These are phyloP conservation scores for Calocybe cyanea DNA, from an alignment of 768 basidiomycete species.

Conservation along the genomic window DNA sequence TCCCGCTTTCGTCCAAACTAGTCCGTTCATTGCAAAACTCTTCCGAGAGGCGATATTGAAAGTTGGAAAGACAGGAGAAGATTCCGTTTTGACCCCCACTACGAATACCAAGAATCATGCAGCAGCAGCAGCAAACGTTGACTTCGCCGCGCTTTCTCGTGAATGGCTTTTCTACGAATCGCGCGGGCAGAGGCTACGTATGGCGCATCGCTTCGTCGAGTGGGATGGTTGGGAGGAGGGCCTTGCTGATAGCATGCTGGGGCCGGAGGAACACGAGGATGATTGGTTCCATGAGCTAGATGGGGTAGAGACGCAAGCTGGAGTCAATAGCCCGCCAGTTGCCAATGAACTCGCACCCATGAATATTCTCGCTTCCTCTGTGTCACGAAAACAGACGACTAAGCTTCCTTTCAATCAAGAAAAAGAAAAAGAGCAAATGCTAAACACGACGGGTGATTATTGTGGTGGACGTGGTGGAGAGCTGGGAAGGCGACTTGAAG, in stretches of 20 bases:
- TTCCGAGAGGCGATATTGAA: slow-evolving; percentile 63
- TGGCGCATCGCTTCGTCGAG: slow-evolving; percentile 78
- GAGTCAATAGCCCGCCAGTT: slow-evolving; percentile 20
- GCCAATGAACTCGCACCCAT: not conserved
- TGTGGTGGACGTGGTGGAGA: slow-evolving; percentile 81
- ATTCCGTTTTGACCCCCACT: slow-evolving; percentile 21
- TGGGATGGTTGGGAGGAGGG: slow-evolving; percentile 95
- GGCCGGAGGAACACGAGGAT: slow-evolving; percentile 64
- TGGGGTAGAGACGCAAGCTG: slow-evolving; percentile 7
- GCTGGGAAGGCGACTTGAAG: slow-evolving; percentile 70
- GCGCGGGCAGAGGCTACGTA: slow-evolving; percentile 59
- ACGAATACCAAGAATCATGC: slow-evolving; percentile 22
- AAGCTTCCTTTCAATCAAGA: slow-evolving; percentile 56
- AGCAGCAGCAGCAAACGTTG: slow-evolving; percentile 17
- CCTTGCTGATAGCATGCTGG: slow-evolving; percentile 69
- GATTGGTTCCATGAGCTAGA: slow-evolving; percentile 60
- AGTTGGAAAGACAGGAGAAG: slow-evolving; percentile 25
- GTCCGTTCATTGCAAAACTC: slow-evolving; percentile 66
- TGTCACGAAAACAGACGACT: slow-evolving; percentile 32
- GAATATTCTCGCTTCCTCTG: slow-evolving; percentile 19
- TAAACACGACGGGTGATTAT: slow-evolving; percentile 69
- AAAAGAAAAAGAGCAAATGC: slow-evolving; percentile 64
- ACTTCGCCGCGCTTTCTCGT: slow-evolving; percentile 37
- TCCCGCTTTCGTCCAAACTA: slow-evolving; percentile 75
- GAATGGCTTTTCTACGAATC: slow-evolving; percentile 78